These are phyloP conservation scores for Austroboletus eburneus DNA, from an alignment of 768 basidiomycete species.

Conservation along the genomic window DNA sequence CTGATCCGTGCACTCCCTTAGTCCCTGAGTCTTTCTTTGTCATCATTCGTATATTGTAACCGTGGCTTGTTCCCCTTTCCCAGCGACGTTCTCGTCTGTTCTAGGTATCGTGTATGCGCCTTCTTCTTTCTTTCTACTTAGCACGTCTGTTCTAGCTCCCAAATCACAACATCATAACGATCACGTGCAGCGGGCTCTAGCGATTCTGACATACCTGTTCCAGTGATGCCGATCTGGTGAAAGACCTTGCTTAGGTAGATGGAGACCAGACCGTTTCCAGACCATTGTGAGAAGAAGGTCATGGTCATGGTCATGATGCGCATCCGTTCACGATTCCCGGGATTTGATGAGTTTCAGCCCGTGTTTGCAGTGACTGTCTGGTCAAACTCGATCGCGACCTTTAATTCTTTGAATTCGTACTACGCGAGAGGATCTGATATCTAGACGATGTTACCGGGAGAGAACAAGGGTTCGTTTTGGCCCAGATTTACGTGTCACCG, in stretches of 20 bases:
- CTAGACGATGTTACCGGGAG: slow-evolving; percentile 23
- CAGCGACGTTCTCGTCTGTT: no score
- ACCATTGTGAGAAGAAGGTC: slow-evolving; percentile 85
- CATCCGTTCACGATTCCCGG: slow-evolving; percentile 75
- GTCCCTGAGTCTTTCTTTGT: no score
- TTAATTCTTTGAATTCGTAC: slow-evolving; percentile 80
- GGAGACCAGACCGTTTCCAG: slow-evolving; percentile 79
- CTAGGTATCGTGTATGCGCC: no score
- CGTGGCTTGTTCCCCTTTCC: no score
- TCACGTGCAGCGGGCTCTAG: no score
- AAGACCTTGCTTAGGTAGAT: slow-evolving; percentile 80
- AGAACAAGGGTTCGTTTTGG: not conserved
- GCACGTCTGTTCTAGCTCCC: no score
- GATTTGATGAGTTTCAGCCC: slow-evolving; percentile 62
- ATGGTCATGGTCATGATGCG: slow-evolving; percentile 71
- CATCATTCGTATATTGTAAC: no score
- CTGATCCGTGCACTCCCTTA: no score
- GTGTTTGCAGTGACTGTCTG: slow-evolving; percentile 53
- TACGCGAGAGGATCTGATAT: slow-evolving; percentile 62
- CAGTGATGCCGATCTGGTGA: slow-evolving; percentile 60
- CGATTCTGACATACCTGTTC: no score
- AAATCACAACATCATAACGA: no score
- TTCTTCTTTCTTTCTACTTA: no score
- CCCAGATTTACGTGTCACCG: slow-evolving; percentile 48
- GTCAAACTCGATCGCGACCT: slow-evolving; percentile 69